Conservation (phyloP, 495 filamentous ascomycete species). For the Neurospora sp. region DNA sequence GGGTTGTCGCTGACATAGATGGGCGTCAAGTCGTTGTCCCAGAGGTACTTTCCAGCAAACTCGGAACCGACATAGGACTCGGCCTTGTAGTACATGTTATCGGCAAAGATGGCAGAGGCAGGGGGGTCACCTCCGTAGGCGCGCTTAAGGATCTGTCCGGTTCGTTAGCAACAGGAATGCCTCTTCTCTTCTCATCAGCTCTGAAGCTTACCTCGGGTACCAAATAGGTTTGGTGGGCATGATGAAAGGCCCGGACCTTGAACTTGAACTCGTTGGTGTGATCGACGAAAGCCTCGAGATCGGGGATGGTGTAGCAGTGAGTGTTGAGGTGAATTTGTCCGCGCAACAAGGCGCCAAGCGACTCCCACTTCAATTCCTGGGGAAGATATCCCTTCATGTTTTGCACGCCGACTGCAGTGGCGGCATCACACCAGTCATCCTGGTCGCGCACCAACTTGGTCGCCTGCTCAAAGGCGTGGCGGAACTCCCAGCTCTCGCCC, state of each 20-base stretch:
- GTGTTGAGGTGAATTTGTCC: conserved; percentile 53
- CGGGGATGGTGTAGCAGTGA: conserved; percentile 57
- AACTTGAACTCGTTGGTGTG: conserved; percentile 59
- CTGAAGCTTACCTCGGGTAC: conserved; percentile 37
- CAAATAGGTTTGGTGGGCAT: conserved; percentile 51
- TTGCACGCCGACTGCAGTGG: conserved; percentile 30
- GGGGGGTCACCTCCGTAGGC: conserved; percentile 36
- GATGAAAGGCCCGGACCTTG: conserved; percentile 50
- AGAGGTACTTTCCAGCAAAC: conserved; percentile 50
- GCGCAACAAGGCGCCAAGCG: conserved; percentile 45
- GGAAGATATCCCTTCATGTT: conserved; percentile 35
- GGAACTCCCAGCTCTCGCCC: conserved; percentile 54
- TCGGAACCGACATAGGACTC: conserved; percentile 51
- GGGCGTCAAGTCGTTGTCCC: conserved; percentile 45
- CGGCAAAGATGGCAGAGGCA: conserved; percentile 44
- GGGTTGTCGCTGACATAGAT: conserved; percentile 43
- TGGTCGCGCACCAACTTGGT: conserved; percentile 40
- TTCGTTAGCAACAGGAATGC: background rate
- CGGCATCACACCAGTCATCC: conserved; percentile 49
- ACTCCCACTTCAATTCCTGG: conserved; percentile 48
- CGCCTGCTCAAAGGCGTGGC: conserved; percentile 50
- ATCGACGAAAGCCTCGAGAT: conserved; percentile 51
- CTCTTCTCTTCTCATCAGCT: background rate
- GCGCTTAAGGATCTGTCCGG: conserved; percentile 35
- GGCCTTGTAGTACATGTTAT: conserved; percentile 54